Evolutionary conservation across 768 basidiomycete genomes (phyloP).

Genomic region (Phlegmacium glaucopus): DNA sequence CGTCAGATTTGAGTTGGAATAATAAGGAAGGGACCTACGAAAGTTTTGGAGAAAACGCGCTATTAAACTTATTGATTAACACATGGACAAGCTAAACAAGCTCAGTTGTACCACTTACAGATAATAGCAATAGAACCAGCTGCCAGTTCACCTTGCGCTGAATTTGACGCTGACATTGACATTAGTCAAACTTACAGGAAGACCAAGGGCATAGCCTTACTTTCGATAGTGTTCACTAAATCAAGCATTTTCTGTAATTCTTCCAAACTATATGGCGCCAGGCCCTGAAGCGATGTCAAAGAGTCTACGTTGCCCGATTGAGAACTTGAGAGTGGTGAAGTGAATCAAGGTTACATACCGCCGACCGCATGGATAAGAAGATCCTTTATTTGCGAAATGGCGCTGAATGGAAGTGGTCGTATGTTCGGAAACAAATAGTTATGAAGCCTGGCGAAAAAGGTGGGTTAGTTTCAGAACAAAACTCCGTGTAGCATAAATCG

Average conservation of each 20-base stretch:
- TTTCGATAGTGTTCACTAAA: slow-evolving; percentile 22
- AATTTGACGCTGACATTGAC: no score
- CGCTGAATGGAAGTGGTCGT: slow-evolving; percentile 11
- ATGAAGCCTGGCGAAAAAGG: slow-evolving; percentile 20
- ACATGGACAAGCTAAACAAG: not conserved
- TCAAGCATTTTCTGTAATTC: slow-evolving; percentile 26
- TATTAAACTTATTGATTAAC: slow-evolving; percentile 6
- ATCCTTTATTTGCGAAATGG: slow-evolving; percentile 28
- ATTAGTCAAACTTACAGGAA: not conserved
- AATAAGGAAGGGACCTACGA: slow-evolving; percentile 16
- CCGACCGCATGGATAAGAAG: slow-evolving; percentile 25
- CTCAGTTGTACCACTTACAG: slow-evolving; percentile 2
- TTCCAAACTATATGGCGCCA: slow-evolving; percentile 8
- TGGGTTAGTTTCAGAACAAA: not conserved
- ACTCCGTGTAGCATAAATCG: not conserved
- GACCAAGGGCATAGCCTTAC: slow-evolving; percentile 8
- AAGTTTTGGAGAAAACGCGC: slow-evolving; percentile 35
- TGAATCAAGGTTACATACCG: slow-evolving; percentile 16
- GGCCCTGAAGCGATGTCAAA: slow-evolving; percentile 5
- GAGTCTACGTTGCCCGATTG: slow-evolving; percentile 1
- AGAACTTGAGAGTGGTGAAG: not conserved
- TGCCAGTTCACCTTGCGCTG: not conserved
- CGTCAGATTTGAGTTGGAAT: not conserved
- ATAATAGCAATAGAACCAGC: slow-evolving; percentile 4
- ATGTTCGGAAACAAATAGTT: slow-evolving; percentile 26